Evolutionary conservation across 1,139 yeast species (phyloP).

Genomic region (Hyphopichia burtonii): DNA sequence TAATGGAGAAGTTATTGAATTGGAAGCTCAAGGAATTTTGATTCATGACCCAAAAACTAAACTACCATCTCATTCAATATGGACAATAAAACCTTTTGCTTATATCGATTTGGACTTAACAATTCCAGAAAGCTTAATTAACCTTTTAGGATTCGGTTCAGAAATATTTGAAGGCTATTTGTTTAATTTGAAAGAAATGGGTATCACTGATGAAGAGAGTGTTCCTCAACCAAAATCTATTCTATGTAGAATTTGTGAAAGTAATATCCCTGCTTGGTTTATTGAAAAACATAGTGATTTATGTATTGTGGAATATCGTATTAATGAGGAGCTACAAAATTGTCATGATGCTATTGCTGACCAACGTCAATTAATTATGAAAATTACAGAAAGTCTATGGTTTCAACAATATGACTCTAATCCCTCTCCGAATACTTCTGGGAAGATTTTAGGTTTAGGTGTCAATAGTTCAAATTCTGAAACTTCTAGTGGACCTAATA

Average conservation of each 20-base stretch:
- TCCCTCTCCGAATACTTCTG: constrained; percentile 6
- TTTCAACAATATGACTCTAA: constrained; percentile 12
- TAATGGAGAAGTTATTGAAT: constrained; percentile 62
- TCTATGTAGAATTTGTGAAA: constrained; percentile 89
- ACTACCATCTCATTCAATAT: constrained; percentile 83
- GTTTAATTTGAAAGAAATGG: constrained; percentile 57
- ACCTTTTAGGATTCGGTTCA: constrained; percentile 84
- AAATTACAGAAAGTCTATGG: constrained; percentile 40
- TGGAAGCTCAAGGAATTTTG: constrained; percentile 95
- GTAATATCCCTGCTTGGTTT: constrained; percentile 95
- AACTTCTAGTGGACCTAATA: constrained; percentile 1
- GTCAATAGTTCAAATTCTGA: neutral
- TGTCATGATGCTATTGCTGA: constrained; percentile 79
- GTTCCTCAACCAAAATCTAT: constrained; percentile 78
- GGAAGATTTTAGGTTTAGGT: neutral
- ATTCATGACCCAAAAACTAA: constrained; percentile 63
- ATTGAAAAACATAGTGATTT: constrained; percentile 87
- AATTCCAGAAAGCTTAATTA: constrained; percentile 64
- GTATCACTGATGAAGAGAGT: constrained; percentile 58
- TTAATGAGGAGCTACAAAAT: constrained; percentile 74
- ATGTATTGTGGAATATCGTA: constrained; percentile 82
- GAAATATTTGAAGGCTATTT: constrained; percentile 79
- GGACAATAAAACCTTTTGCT: constrained; percentile 82
- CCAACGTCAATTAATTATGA: constrained; percentile 56
- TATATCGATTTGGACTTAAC: constrained; percentile 63